Conservation (phyloP, 495 filamentous ascomycete genomes). For the Xylaria cubensis region DNA sequence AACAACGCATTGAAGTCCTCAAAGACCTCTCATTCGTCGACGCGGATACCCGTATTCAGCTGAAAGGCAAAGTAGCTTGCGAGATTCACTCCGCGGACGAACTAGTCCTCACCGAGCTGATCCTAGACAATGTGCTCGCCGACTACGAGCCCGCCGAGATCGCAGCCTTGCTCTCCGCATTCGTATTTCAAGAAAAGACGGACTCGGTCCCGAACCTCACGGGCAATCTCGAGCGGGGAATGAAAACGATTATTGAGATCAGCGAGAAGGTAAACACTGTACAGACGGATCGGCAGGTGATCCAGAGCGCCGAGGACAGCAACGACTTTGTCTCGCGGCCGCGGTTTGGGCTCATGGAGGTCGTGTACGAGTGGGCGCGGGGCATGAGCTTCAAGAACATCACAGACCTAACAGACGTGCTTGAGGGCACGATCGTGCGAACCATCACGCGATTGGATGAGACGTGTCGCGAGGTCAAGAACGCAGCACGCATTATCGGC, state of each 20-base stretch:
- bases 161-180: slow-evolving; percentile 88
- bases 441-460: slow-evolving; percentile 93
- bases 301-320: slow-evolving; percentile 83
- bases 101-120: slow-evolving; percentile 93
- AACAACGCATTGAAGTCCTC: slow-evolving; percentile 90
- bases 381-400: slow-evolving; percentile 99
- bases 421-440: slow-evolving; percentile 95
- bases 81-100: slow-evolving; percentile 98
- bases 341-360: slow-evolving; percentile 92
- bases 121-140: slow-evolving; percentile 94
- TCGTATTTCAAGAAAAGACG: slow-evolving; percentile 99
- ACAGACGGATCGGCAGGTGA: slow-evolving; percentile 88
- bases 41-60: slow-evolving; percentile 77
- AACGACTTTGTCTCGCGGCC: slow-evolving; percentile 90
- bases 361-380: slow-evolving; percentile 97
- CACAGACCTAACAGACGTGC: slow-evolving; percentile 92
- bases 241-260: slow-evolving; percentile 83
- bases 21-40: slow-evolving; percentile 92
- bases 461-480: slow-evolving; percentile 96
- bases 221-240: slow-evolving; percentile 79
- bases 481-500: slow-evolving; percentile 94
- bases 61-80: slow-evolving; percentile 98
- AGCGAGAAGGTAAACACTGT: slow-evolving; percentile 88
- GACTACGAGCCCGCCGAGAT: slow-evolving; percentile 97
- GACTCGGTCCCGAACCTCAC: slow-evolving; percentile 84